phyloP scores from a whole-genome alignment of 2,329 filamentous ascomycete genomes.

The Xylariaceae sp. region DNA sequence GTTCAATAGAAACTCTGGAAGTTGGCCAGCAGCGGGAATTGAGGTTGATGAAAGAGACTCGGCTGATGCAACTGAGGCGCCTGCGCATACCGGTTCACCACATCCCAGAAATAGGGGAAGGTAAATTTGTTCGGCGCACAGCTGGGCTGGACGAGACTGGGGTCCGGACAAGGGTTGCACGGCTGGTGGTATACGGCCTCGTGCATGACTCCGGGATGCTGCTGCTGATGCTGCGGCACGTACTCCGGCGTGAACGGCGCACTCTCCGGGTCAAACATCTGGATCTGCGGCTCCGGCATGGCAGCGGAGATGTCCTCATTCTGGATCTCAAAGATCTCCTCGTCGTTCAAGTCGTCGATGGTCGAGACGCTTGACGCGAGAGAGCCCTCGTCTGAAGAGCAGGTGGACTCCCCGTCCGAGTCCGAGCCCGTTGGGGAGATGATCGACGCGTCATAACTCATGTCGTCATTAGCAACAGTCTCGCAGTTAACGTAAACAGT shows the following conservation, averaged over 20 bases:
- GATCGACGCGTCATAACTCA: slow-evolving; percentile 41
- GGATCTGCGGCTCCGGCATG: slow-evolving; percentile 32
- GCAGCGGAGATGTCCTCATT: slow-evolving; percentile 37
- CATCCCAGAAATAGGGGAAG: slow-evolving; percentile 46
- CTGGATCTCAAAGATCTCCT: slow-evolving; percentile 40
- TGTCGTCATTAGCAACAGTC: slow-evolving; percentile 40
- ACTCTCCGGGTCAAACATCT: slow-evolving; percentile 45
- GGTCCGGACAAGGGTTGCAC: slow-evolving; percentile 33
- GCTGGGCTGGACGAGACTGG: slow-evolving; percentile 28
- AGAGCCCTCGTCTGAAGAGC: slow-evolving; percentile 51
- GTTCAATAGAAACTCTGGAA: slow-evolving; percentile 47
- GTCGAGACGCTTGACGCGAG: slow-evolving; percentile 50
- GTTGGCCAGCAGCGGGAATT: slow-evolving; percentile 47
- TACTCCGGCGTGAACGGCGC: slow-evolving; percentile 44
- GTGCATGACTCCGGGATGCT: slow-evolving; percentile 32
- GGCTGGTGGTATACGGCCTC: slow-evolving; percentile 29
- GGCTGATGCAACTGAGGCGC: slow-evolving; percentile 46
- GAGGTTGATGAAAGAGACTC: slow-evolving; percentile 48
- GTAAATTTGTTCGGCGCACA: slow-evolving; percentile 43
- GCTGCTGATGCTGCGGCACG: slow-evolving; percentile 36
- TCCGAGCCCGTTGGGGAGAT: slow-evolving; percentile 47
- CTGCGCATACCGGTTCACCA: slow-evolving; percentile 48
- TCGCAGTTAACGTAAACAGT: slow-evolving; percentile 46
- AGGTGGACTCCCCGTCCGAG: slow-evolving; percentile 39
- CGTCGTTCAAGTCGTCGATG: slow-evolving; percentile 46